Evolutionary conservation across 371 early-diverging fungal species (phyloP), one percentile per base, ranked within the genome.

Genomic region (Actinomortierella wolfii): DNA sequence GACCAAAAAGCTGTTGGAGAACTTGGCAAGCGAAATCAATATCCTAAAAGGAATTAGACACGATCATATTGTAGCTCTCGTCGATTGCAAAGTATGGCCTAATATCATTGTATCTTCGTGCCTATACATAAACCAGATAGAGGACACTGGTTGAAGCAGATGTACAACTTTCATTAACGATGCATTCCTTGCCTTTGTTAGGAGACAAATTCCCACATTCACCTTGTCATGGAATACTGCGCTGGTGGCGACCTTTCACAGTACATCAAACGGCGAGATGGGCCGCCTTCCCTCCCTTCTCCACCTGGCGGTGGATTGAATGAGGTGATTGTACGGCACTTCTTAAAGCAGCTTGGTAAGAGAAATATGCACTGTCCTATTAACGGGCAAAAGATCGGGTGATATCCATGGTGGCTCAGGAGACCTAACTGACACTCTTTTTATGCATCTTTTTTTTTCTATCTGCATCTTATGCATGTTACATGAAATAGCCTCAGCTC

Each of bases 171-270:
- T 44, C 29, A 34, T 17, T 62, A 21, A 51, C 17, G 39, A 15
- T 21, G 17, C 48, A 42, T 15, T 25, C 20, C 24, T 9, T 9
- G 17, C 17, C 42, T 34, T 56, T 23, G 8, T n/a, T 59, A 92
- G 92, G 94, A 94, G 86, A 91, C 93, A 2, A 91, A 92, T 42
- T 83, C 85, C 49, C 91, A 96, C 64, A 95, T 97, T 46, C 92
- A 93, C 75, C 82, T 97, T 40, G 83, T 97, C 15, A 97, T 97
- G 97, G 97, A 97, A 67, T 95, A 88, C 64, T 97, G 97, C 73
- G 82, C 91, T 11, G 65, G 94, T 69, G 97, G 97, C 47, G 97
- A 97, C 67, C 82, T 97, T 13, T 92, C 96, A 18, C 81, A 86
- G 51, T 96, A 88, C 76, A 94, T 97, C 68, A 93, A 93, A 61